These are phyloP conservation scores for Psilocybe azurescens DNA, from an alignment of 768 basidiomycete species.

Conservation along the genomic window DNA sequence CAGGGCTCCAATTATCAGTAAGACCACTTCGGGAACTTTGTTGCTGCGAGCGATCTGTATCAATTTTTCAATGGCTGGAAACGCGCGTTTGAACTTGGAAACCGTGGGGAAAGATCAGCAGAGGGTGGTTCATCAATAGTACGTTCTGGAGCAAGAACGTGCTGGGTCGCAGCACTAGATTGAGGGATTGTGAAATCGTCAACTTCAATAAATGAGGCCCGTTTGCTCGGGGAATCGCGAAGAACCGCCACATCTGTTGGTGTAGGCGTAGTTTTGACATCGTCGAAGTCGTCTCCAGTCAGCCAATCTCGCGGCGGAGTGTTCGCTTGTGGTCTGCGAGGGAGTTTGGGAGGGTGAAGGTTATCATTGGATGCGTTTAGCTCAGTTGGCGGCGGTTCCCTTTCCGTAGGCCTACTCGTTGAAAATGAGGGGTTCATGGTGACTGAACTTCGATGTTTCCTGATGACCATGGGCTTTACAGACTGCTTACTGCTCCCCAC, in stretches of 20 bases:
- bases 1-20: constrained; percentile 58
- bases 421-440: constrained; percentile 43
- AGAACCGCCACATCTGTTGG: constrained; percentile 51
- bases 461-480: constrained; percentile 44
- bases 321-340: constrained; percentile 9
- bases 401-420: constrained; percentile 3
- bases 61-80: constrained; percentile 39
- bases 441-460: constrained; percentile 54
- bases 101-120: constrained; percentile 41
- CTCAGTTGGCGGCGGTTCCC: not conserved
- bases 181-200: constrained; percentile 40
- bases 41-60: constrained; percentile 20
- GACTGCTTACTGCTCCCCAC: not conserved
- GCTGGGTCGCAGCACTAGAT: constrained; percentile 42
- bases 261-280: constrained; percentile 22
- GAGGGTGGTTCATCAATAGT: constrained; percentile 18
- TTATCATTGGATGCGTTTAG: not conserved
- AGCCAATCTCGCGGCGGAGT: constrained; percentile 66
- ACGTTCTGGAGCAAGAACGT: constrained; percentile 32
- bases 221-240: constrained; percentile 75
- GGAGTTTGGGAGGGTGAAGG: constrained; percentile 14
- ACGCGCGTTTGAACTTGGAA: constrained; percentile 40
- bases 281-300: constrained; percentile 65
- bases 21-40: constrained; percentile 20
- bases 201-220: constrained; percentile 68